phyloP scores from a whole-genome alignment of 495 filamentous ascomycete species.

The Cercophora sp. region DNA sequence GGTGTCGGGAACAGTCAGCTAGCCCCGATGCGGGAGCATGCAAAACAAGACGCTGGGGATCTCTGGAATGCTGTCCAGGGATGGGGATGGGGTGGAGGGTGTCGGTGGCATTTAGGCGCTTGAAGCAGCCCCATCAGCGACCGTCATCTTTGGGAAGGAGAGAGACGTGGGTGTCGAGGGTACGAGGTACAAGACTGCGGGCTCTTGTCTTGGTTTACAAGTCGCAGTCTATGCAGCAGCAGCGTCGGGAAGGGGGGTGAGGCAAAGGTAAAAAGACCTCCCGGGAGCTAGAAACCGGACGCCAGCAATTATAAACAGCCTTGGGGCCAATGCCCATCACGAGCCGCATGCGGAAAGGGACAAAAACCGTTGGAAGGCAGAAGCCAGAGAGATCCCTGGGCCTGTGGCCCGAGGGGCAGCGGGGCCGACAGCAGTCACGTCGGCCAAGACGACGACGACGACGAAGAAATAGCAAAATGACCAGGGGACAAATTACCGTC shows the following conservation, averaged over 20 bases:
- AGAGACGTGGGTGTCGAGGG: conserved; percentile 16
- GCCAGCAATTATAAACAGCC: conserved; percentile 18
- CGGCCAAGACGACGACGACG: conserved; percentile 9
- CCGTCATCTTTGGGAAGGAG: conserved; percentile 27
- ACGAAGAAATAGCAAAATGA: conserved; percentile 10
- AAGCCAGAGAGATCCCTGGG: background rate
- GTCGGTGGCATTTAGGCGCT: conserved; percentile 28
- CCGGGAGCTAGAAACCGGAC: conserved; percentile 8
- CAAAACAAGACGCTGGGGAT: conserved; percentile 3
- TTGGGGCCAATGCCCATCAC: background rate
- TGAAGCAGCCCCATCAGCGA: conserved; percentile 25
- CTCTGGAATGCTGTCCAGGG: too few relatives aligned
- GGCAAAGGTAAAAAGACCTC: conserved; percentile 1
- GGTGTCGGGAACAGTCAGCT: background rate
- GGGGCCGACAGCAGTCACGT: conserved; percentile 15
- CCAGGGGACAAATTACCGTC: conserved; percentile 12
- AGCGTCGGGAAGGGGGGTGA: background rate
- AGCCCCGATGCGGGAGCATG: background rate
- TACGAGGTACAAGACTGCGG: background rate
- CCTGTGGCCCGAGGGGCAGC: conserved; percentile 6
- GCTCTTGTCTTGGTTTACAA: too few relatives aligned
- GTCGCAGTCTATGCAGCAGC: background rate
- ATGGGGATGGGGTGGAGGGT: conserved; percentile 15
- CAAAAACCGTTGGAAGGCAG: background rate
- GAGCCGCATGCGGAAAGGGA: background rate